Evolutionary conservation across 495 filamentous ascomycete species (phyloP).

Genomic region (Hyaloscypha finlandica): DNA sequence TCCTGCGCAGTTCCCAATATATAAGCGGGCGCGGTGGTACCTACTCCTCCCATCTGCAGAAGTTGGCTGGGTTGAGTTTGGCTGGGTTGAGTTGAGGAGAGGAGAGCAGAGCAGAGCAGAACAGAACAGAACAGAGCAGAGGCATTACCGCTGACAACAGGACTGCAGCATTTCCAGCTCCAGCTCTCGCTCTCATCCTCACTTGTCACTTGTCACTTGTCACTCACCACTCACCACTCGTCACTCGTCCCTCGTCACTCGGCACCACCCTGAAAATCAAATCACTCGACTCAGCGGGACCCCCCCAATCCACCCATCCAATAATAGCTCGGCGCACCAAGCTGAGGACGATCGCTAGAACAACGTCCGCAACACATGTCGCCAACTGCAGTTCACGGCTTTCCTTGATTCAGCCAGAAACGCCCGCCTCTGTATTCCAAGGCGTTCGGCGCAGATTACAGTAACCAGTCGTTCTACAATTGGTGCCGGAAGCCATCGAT

Average conservation of each 20-base stretch:
- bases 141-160: background rate
- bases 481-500: background rate
- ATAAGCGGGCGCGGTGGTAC: background rate
- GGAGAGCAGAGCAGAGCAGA: too few species aligned
- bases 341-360: background rate
- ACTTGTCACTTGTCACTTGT: too few species aligned
- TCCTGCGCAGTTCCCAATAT: background rate
- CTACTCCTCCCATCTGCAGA: background rate
- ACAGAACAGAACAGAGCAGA: background rate
- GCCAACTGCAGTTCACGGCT: background rate
- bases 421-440: background rate
- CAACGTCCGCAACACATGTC: background rate
- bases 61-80: background rate
- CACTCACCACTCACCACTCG: too few species aligned
- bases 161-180: background rate
- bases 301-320: background rate
- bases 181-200: background rate
- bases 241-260: too few species aligned
- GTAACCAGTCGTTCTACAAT: background rate
- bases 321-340: background rate
- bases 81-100: too few species aligned
- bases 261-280: background rate
- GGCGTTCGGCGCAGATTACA: background rate
- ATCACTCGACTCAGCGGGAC: too few species aligned
- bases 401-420: conserved; percentile 3